Evolutionary conservation across 1,284 basidiomycete genomes (phyloP).

Genomic region (Moesziomyces sp.): DNA sequence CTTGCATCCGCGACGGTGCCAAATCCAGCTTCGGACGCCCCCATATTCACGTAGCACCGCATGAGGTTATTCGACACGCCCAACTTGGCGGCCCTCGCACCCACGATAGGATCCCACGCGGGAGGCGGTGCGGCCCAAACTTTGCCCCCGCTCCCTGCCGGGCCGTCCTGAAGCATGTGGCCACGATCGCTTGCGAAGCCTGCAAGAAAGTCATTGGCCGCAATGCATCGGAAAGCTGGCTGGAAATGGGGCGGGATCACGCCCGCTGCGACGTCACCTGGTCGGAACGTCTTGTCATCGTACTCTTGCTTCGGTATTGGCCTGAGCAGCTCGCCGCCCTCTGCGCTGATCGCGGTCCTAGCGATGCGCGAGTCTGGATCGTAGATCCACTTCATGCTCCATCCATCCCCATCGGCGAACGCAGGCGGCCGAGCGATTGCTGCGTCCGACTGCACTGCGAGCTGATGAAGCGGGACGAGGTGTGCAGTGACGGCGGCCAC

Average conservation of each 20-base stretch:
- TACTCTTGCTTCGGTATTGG: slow-evolving; percentile 21
- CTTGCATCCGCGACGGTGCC: slow-evolving; percentile 4
- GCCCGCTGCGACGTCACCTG: neutral
- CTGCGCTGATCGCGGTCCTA: neutral
- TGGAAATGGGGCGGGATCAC: slow-evolving; percentile 10
- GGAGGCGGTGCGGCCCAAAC: slow-evolving; percentile 29
- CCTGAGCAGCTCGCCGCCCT: neutral
- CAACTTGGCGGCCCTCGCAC: neutral
- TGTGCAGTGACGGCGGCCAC: slow-evolving; percentile 31
- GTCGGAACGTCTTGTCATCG: slow-evolving; percentile 15
- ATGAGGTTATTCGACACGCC: slow-evolving; percentile 36
- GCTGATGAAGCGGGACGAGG: slow-evolving; percentile 3
- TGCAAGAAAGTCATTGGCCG: slow-evolving; percentile 17
- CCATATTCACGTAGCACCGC: slow-evolving; percentile 24
- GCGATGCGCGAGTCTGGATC: slow-evolving; percentile 42
- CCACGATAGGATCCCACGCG: slow-evolving; percentile 20
- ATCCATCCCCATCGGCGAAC: neutral
- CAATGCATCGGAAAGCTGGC: slow-evolving; percentile 26
- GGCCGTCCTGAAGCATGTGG: slow-evolving; percentile 33
- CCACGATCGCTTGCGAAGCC: slow-evolving; percentile 53
- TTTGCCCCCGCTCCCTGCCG: neutral
- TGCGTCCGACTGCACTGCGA: neutral
- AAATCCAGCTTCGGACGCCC: neutral
- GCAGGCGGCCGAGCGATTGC: neutral
- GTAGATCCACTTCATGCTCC: slow-evolving; percentile 47